Conservation (phyloP, 2,329 filamentous ascomycete genomes). For the Venturia effusa region DNA sequence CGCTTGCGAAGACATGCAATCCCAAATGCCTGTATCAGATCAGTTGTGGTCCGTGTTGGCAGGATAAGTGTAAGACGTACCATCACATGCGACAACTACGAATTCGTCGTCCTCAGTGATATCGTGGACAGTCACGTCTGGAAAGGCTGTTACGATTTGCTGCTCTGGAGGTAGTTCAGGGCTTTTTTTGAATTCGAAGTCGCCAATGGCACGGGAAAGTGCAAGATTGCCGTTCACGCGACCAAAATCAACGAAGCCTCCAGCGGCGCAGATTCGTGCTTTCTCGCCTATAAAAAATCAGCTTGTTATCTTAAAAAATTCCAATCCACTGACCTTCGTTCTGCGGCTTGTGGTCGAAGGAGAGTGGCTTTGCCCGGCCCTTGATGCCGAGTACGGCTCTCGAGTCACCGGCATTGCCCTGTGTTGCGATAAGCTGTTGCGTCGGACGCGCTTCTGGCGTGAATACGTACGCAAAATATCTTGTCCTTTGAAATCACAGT, state of each 20-base stretch:
- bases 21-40: slow-evolving; percentile 74
- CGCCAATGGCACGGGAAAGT: slow-evolving; percentile 90
- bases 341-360: slow-evolving; percentile 98
- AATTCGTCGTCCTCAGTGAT: slow-evolving; percentile 92
- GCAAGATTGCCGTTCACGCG: slow-evolving; percentile 97
- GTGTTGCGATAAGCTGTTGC: slow-evolving; percentile 9
- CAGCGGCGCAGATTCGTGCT: slow-evolving; percentile 86
- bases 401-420: slow-evolving; percentile 97
- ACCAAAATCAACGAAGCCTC: slow-evolving; percentile 96
- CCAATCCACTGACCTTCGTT: slow-evolving; percentile 62
- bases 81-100: slow-evolving; percentile 34
- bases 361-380: slow-evolving; percentile 91
- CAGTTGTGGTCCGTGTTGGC: not conserved
- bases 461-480: slow-evolving; percentile 76
- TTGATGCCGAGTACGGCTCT: slow-evolving; percentile 92
- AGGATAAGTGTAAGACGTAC: slow-evolving; percentile 18
- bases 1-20: slow-evolving; percentile 96
- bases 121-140: slow-evolving; percentile 86
- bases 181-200: slow-evolving; percentile 99
- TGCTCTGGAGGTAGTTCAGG: slow-evolving; percentile 94
- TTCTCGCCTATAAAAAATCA: slow-evolving; percentile 62
- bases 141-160: slow-evolving; percentile 95
- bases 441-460: not conserved
- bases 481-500: slow-evolving; percentile 81
- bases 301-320: not conserved